phyloP scores from a whole-genome alignment of 225 moss, liverwort and hornwort genomes.

The Rhytidiadelphus loreus region DNA sequence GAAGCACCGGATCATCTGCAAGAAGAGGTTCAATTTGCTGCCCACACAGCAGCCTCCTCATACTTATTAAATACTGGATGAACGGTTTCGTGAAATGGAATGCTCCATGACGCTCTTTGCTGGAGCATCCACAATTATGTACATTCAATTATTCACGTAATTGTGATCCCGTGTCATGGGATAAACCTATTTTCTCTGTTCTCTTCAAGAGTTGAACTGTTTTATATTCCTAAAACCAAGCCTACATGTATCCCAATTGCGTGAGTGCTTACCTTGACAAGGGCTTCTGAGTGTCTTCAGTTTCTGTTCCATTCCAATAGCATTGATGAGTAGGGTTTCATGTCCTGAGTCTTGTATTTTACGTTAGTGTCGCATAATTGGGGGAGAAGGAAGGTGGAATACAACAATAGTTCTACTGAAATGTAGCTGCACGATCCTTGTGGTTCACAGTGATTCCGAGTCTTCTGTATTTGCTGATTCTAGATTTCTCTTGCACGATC shows the following conservation, averaged over 20 bases:
- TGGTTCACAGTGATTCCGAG: too few species aligned
- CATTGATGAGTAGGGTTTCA: neutral
- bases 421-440: neutral
- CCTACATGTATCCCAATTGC: neutral
- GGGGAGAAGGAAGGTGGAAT: neutral
- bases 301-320: neutral
- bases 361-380: too few species aligned
- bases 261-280: neutral
- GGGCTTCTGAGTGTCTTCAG: neutral
- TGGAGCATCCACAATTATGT: neutral
- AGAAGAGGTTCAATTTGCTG: constrained; percentile 81
- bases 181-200: neutral
- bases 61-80: constrained; percentile 14
- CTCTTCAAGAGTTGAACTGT: neutral
- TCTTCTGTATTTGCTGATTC: neutral
- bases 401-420: neutral
- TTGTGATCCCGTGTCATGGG: neutral
- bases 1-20: constrained; percentile 79
- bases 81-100: neutral
- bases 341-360: neutral
- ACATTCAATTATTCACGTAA: neutral
- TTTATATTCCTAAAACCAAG: neutral
- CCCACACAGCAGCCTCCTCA: constrained; percentile 69
- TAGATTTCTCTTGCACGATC: neutral
- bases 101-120: neutral